Evolutionary conservation across 257 asterid species (phyloP).

Genomic region (Primulina tabacum): DNA sequence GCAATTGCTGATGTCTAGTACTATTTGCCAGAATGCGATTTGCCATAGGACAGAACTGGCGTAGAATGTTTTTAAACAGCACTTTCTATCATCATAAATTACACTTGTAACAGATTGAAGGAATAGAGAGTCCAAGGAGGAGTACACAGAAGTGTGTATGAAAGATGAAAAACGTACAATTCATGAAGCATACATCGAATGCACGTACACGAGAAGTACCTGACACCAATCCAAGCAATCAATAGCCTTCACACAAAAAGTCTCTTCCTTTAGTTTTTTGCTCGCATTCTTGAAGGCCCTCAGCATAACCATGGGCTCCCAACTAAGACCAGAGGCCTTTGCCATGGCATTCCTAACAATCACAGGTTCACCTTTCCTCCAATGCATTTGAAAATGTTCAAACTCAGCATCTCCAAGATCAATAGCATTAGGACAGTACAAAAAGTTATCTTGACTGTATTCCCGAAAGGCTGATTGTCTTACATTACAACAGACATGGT

Average conservation of each 20-base stretch:
- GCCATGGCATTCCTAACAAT: constrained; percentile 52
- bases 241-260: constrained; percentile 58
- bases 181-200: neutral
- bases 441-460: constrained; percentile 46
- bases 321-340: constrained; percentile 71
- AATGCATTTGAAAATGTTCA: constrained; percentile 75
- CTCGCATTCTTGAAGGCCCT: constrained; percentile 73
- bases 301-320: constrained; percentile 92
- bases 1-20: neutral
- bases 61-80: neutral
- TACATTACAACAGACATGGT: constrained; percentile 26
- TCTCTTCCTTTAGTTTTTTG: constrained; percentile 46
- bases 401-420: constrained; percentile 40
- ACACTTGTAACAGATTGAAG: neutral
- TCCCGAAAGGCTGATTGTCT: constrained; percentile 62
- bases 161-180: neutral
- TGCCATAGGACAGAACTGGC: neutral
- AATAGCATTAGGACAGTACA: constrained; percentile 66
- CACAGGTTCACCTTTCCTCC: constrained; percentile 87
- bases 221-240: constrained; percentile 86
- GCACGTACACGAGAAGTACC: constrained; percentile 41
- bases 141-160: neutral
- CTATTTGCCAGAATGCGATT: neutral
- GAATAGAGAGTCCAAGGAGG: neutral
- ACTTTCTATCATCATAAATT: neutral